Evolutionary conservation across 805 yeast genomes (phyloP), one percentile per base, ranked within the genome.

Genomic region (Candida pseudofarinosa): DNA sequence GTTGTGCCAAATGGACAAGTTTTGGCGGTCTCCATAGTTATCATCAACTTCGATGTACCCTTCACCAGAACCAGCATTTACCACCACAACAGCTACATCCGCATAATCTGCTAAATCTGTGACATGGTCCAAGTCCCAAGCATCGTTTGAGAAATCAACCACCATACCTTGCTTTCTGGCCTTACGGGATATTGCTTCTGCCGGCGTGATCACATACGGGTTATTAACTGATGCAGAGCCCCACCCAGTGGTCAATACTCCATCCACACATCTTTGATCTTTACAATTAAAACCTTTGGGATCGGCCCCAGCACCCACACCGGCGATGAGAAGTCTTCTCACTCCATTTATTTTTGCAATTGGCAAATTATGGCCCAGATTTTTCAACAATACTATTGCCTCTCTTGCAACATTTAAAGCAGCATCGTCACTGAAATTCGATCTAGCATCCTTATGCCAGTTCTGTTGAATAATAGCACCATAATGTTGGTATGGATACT

Each of bases 211-310:
- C 3, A 78, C 75, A 53, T 64, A 77, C 2, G 82, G 81, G 35
- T 77, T 73, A 48, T 69, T 73, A 13, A 74, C 81, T 8, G 81
- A 67, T 0, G 83, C 80, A 3, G 85, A 80, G 0, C 86, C 87
- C 81, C 85, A 78, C 12, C 85, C 85, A 23, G 75, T 67, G 28
- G 77, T 74, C 34, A 80, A 53, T 1, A 77, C 72, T 2, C 86
- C 87, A 43, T 74, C 70, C 8, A 66, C 65, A 46, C 79, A 71
- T 37, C 67, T 69, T 53, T 74, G 78, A 53, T 79, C 83, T 44
- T 67, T 71, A 43, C 79, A 73, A 49, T 73, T 76, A 48, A 75
- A 69, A 0, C 85, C 85, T 35, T 66, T 60, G 0, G 77, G 69
- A 46, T 71, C 76, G 2, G 71, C 60, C 2, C 73, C 74, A 2